These are phyloP conservation scores for Brassica incana DNA, from an alignment of 345 rosid species.

Conservation along the genomic window DNA sequence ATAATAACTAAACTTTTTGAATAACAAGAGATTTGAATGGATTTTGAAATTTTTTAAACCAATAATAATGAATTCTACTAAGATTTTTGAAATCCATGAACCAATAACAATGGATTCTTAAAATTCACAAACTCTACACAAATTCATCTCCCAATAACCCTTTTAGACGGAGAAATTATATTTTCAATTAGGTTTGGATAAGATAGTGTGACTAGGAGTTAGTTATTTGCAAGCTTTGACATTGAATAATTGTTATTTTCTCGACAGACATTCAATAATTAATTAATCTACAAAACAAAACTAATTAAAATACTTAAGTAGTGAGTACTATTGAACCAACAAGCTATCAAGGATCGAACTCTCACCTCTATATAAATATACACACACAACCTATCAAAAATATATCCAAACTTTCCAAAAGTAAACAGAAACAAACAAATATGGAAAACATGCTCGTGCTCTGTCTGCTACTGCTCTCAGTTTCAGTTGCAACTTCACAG, in stretches of 20 bases:
- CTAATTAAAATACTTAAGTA: not conserved
- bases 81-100: too few relatives aligned
- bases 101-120: too few relatives aligned
- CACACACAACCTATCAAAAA: not conserved
- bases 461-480: constrained; percentile 3
- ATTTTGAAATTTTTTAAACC: too few relatives aligned
- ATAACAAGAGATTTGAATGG: too few relatives aligned
- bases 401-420: not conserved
- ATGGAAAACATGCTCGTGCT: constrained; percentile 8
- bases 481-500: constrained; percentile 23
- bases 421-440: not conserved
- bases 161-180: not conserved
- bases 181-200: not conserved
- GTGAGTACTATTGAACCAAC: not conserved
- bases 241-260: not conserved
- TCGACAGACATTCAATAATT: not conserved
- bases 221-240: not conserved
- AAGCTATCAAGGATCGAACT: not conserved
- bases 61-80: too few relatives aligned
- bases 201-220: not conserved
- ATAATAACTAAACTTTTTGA: too few relatives aligned
- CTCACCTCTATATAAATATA: not conserved
- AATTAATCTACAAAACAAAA: not conserved
- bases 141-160: too few relatives aligned
- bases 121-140: too few relatives aligned